Evolutionary conservation across 257 asterid species (phyloP), one percentile per base, ranked within the genome.

Genomic region (Galeopsis tetrahit): DNA sequence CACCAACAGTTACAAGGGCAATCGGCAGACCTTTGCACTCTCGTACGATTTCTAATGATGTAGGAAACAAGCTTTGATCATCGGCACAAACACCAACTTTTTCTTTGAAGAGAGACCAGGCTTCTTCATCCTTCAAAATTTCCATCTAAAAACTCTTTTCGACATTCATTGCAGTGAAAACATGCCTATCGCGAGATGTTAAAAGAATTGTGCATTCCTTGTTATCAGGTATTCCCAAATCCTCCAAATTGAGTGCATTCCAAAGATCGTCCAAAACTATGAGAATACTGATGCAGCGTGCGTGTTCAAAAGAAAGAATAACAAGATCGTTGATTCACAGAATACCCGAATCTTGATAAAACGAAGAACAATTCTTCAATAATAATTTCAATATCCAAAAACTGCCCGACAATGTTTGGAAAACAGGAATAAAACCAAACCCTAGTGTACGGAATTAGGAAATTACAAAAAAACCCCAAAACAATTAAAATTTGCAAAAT

Each of bases 11-110:
- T 44, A 57, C 63, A 17, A 80, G 74, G 31, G 85, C 83, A 14
- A 83, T 49, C 1, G 79, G 85, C 58, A 75, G 44, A 21, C 83
- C 79, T 9, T 34, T 61, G 61, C 85, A 80, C 68, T 77, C 81
- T 38, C 28, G 4, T 3, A 48, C 66, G 13, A 84, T 73, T 2
- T 57, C 35, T 51, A 9, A 21, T 31, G 85, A 82, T 7, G 39
- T 17, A 8, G n/a, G 21, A 13, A 1, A 3, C 15, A 67, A 7
- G 31, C 39, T 17, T 2, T 10, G 11, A 48, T 63, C 64, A 10
- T 84, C 63, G 55, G 48, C 62, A 42, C 44, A 31, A 5, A 38
- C 7, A 0, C 79, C 77, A 3, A 60, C 72, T 7, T 42, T 73
- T 10, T 63, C 48, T 10, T 4, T 40, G 5, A 84, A 82, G 3